Evolutionary conservation across 495 filamentous ascomycete species (phyloP).

Genomic region (Amniculicola lignicola): DNA sequence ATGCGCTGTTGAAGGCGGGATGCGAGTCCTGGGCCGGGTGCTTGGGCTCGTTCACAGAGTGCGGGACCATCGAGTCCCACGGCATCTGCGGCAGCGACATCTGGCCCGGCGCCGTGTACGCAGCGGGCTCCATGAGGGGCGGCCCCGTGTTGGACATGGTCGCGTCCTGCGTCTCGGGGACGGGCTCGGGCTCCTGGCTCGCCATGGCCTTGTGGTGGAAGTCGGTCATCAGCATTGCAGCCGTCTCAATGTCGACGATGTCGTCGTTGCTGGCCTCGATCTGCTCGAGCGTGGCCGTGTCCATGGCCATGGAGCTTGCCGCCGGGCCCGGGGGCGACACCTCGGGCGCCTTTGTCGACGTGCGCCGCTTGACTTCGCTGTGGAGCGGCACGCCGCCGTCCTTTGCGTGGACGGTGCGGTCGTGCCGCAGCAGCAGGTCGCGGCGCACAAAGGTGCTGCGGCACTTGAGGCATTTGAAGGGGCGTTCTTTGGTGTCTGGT

Average conservation of each 20-base stretch:
- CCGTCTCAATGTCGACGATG: slow-evolving; percentile 95
- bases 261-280: slow-evolving; percentile 92
- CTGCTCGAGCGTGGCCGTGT: slow-evolving; percentile 86
- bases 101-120: slow-evolving; percentile 58
- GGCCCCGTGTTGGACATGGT: slow-evolving; percentile 65
- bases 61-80: slow-evolving; percentile 79
- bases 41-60: slow-evolving; percentile 54
- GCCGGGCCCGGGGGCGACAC: slow-evolving; percentile 63
- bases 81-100: slow-evolving; percentile 82
- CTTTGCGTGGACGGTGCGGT: slow-evolving; percentile 97
- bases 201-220: slow-evolving; percentile 95
- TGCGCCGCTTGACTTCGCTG: slow-evolving; percentile 88
- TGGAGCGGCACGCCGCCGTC: slow-evolving; percentile 94
- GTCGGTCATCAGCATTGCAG: slow-evolving; percentile 98
- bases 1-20: slow-evolving; percentile 54
- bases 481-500: slow-evolving; percentile 95
- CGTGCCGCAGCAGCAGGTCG: slow-evolving; percentile 92
- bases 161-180: slow-evolving; percentile 60
- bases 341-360: slow-evolving; percentile 64
- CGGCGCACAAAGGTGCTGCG: slow-evolving; percentile 97
- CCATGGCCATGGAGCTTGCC: slow-evolving; percentile 79
- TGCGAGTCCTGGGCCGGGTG: slow-evolving; percentile 67
- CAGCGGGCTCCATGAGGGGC: slow-evolving; percentile 42
- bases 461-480: slow-evolving; percentile 98
- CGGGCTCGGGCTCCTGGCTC: slow-evolving; percentile 64